Conservation (phyloP, 352 stramenopile genomes). For the Blastocystis sp. region DNA sequence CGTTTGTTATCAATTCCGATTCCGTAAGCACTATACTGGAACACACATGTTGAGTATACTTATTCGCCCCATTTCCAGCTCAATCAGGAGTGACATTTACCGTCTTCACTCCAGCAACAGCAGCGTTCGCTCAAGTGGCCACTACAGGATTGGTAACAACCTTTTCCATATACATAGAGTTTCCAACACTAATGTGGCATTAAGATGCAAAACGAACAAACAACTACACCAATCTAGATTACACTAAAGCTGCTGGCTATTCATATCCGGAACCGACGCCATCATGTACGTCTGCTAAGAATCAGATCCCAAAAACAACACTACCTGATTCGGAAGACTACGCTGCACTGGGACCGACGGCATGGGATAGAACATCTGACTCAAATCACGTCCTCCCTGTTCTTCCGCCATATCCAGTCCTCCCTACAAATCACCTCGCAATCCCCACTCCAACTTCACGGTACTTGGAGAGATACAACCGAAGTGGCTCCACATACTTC, state of each 20-base stretch:
- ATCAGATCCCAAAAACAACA: not conserved
- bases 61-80: no score
- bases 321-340: not conserved
- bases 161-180: not conserved
- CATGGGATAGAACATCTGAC: not conserved
- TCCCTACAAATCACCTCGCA: not conserved
- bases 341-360: not conserved
- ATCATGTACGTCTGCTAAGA: not conserved
- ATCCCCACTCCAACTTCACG: slow-evolving; percentile 67
- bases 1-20: no score
- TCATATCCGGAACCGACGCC: not conserved
- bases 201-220: no score
- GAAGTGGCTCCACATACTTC: slow-evolving; percentile 95
- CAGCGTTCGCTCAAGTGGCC: no score
- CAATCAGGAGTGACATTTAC: no score
- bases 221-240: not conserved
- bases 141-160: not conserved
- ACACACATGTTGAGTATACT: no score
- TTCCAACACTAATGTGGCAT: no score
- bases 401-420: not conserved
- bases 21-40: no score
- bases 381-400: not conserved
- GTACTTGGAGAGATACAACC: slow-evolving; percentile 96
- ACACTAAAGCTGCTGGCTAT: not conserved
- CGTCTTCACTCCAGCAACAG: no score